Conservation (phyloP, 805 yeast genomes). For the Ogataea thermomethanolica region DNA sequence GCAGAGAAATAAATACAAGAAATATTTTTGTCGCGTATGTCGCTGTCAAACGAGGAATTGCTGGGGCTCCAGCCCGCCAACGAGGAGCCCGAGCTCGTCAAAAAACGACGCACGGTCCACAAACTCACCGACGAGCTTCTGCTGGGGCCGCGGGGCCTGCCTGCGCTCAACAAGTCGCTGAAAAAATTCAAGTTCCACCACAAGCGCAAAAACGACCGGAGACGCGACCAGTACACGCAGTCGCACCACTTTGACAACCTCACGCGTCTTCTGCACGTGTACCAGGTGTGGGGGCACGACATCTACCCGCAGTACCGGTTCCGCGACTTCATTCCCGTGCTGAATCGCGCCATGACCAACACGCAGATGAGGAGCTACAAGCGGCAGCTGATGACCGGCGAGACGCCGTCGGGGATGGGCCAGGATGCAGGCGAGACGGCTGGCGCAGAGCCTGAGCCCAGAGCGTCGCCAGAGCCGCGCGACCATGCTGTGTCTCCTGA, state of each 20-base stretch:
- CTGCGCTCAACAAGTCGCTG: conserved; percentile 41
- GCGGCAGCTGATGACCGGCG: conserved; percentile 37
- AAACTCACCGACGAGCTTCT: conserved; percentile 52
- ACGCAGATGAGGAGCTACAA: conserved; percentile 41
- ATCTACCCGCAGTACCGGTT: conserved; percentile 79
- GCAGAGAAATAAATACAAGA: neutral
- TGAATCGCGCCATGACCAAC: conserved; percentile 46
- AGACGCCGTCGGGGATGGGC: conserved; percentile 1
- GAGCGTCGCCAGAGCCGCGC: neutral
- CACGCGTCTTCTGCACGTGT: conserved; percentile 47
- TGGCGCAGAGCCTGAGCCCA: neutral
- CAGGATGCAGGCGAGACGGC: conserved; percentile 4
- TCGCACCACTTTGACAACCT: conserved; percentile 49
- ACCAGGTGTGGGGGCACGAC: conserved; percentile 74
- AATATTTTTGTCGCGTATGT: conserved; percentile 3
- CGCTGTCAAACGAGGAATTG: conserved; percentile 28
- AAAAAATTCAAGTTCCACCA: conserved; percentile 33
- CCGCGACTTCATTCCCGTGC: conserved; percentile 57
- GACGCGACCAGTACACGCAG: conserved; percentile 25
- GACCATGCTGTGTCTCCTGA: no score
- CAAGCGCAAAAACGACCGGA: conserved; percentile 23
- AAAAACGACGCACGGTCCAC: conserved; percentile 31
- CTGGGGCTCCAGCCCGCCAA: conserved; percentile 22
- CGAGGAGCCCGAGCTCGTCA: conserved; percentile 3
- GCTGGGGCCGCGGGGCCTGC: conserved; percentile 53